Conservation (phyloP, 1,284 basidiomycete genomes). For the Rhodotorula sp. region DNA sequence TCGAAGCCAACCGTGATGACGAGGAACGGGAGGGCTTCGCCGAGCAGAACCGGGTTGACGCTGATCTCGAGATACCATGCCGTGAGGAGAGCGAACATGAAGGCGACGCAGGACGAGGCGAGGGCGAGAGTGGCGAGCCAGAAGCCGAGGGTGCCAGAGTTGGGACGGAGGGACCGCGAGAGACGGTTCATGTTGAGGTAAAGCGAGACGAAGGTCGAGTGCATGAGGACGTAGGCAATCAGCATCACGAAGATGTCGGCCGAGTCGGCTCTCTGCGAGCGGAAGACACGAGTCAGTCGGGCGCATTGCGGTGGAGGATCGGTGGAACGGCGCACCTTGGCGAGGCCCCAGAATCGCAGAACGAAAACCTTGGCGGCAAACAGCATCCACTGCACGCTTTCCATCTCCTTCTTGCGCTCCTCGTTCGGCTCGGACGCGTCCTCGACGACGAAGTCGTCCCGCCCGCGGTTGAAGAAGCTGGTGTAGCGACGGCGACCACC, state of each 20-base stretch:
- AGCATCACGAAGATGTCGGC: conserved; percentile 94
- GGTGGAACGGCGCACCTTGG: conserved; percentile 61
- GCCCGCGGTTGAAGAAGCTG: conserved; percentile 35
- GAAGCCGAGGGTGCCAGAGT: conserved; percentile 82
- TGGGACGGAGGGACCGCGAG: conserved; percentile 83
- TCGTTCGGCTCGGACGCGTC: conserved; percentile 20
- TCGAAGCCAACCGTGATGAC: conserved; percentile 98
- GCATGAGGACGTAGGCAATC: conserved; percentile 95
- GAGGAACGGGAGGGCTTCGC: conserved; percentile 94
- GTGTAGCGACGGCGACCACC: conserved; percentile 27
- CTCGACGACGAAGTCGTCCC: conserved; percentile 33
- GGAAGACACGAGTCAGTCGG: not conserved
- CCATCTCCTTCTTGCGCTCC: conserved; percentile 62
- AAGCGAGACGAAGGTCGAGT: conserved; percentile 86
- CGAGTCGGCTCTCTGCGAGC: conserved; percentile 78
- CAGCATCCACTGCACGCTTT: conserved; percentile 77
- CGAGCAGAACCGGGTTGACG: conserved; percentile 88
- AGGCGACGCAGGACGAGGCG: conserved; percentile 79
- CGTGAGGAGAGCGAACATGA: conserved; percentile 81
- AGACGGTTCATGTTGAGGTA: conserved; percentile 82
- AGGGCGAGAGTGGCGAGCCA: conserved; percentile 68
- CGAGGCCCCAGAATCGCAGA: conserved; percentile 79
- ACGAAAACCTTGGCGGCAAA: conserved; percentile 80
- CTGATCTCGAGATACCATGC: conserved; percentile 81
- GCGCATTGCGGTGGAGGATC: not conserved